phyloP scores from a whole-genome alignment of 371 early-diverging fungal species.

The Nematocida ausubeli region DNA sequence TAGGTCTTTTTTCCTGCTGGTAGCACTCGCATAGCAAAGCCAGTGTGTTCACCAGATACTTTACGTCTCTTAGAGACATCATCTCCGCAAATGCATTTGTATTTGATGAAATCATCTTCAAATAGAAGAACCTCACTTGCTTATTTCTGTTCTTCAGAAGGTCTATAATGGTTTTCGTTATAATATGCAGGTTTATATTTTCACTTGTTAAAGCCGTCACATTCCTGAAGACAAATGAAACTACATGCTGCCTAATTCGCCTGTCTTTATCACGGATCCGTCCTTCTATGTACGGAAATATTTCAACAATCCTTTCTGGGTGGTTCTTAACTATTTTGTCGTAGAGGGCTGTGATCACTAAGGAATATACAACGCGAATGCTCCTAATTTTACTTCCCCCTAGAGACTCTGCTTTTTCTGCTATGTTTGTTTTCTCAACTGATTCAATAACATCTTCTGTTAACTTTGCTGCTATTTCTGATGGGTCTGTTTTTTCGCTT shows the following conservation, averaged over 20 bases:
- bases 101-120: slow-evolving; percentile 4
- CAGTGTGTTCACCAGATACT: slow-evolving; percentile 21
- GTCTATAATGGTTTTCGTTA: slow-evolving; percentile 29
- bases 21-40: slow-evolving; percentile 14
- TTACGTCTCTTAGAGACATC: neutral
- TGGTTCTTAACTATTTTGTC: neutral
- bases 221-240: slow-evolving; percentile 29
- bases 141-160: slow-evolving; percentile 43
- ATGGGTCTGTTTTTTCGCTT: slow-evolving; percentile 5
- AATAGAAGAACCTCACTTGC: neutral
- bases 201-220: neutral
- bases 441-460: neutral
- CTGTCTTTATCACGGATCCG: slow-evolving; percentile 33
- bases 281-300: slow-evolving; percentile 29
- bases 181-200: neutral
- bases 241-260: neutral
- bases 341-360: slow-evolving; percentile 6
- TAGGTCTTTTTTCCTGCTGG: neutral
- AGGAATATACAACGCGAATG: slow-evolving; percentile 27
- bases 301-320: neutral
- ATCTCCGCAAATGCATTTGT: neutral
- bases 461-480: slow-evolving; percentile 6
- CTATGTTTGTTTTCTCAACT: neutral
- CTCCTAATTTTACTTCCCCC: slow-evolving; percentile 24
- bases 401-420: neutral